Base-by-base conservation (phyloP, 495 filamentous ascomycete genomes). In the Penicillium flavigenum region DNA sequence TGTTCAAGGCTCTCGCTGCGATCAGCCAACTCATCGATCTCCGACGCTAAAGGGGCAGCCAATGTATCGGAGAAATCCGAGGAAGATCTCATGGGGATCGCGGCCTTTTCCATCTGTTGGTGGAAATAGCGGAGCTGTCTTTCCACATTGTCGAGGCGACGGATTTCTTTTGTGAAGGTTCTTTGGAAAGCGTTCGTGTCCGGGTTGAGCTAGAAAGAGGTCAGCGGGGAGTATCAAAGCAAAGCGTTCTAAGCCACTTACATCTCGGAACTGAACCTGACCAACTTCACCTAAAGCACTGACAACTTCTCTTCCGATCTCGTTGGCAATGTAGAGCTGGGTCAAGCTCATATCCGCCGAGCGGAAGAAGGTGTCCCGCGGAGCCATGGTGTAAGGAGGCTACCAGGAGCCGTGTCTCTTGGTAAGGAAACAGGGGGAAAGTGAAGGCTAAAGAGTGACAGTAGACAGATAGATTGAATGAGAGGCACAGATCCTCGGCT, bases 261-360 rank as follows among this genome's bases (percentile, higher is more conserved):
- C 94, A 84, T 99, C 94, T 72, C 94, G 84, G 71, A 98, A 98
- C 76, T 97, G 91, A 63, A 98, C 88, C 69, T 92, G 82, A 54
- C 94, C 94, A 64, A 99, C 81, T 79, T 98, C 94, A 63, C 94
- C 94, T 60, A 99, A 79, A 50, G 94, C 94, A 70, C 91, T 96
- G 56, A 98, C 90, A 62, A 96, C 92, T 79, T 99, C 94, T 72
- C 94, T 85, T 63, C 95, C 92, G 59, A 98, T 97, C 79, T 99
- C 94, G 65, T 96, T 97, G 61, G 94, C 90, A 66, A 98, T 92
- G 77, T 97, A 99, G 64, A 99, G 87, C 83, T 98, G 94, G 71
- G 95, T 95, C 84, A 99, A 86, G 83, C 91, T 96, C 94, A 99
- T 99, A 76, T 98, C 92, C 88, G 91, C 87, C 70, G 95, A 98